Conservation (phyloP, 2,329 filamentous ascomycete species). For the Diaporthe caulivora region DNA sequence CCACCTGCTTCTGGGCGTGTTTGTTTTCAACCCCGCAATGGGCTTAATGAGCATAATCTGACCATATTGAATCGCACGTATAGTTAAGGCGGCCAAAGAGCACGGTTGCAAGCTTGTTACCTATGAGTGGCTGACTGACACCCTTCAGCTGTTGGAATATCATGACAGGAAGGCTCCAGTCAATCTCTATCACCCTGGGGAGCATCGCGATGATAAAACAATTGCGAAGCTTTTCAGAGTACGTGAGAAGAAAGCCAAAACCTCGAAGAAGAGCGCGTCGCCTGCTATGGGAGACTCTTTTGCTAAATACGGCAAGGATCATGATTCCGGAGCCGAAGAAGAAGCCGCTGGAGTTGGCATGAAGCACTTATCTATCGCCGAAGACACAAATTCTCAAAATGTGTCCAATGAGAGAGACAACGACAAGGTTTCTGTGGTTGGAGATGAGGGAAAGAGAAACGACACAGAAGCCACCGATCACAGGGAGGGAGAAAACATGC, state of each 20-base stretch:
- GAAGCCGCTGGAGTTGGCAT: not conserved
- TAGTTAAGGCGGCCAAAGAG: conserved; percentile 54
- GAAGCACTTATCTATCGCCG: not conserved
- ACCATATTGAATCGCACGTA: not conserved
- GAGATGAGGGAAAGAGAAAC: not conserved
- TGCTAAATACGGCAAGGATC: not conserved
- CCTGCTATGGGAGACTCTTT: too few relatives aligned
- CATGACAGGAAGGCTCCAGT: conserved; percentile 13
- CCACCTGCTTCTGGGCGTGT: too few relatives aligned
- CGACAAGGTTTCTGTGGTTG: not conserved
- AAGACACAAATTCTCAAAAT: not conserved
- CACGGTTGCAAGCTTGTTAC: conserved; percentile 57
- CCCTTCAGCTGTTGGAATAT: conserved; percentile 43
- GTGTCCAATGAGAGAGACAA: too few relatives aligned
- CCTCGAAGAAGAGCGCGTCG: not conserved
- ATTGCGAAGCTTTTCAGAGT: conserved; percentile 14
- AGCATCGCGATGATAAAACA: conserved; percentile 16
- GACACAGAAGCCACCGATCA: not conserved
- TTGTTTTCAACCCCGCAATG: too few relatives aligned
- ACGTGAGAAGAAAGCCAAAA: not conserved
- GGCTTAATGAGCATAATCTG: not conserved
- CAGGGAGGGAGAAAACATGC: not conserved
- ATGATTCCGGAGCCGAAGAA: not conserved
- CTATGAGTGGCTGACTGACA: conserved; percentile 67
- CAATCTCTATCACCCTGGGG: conserved; percentile 32